Evolutionary conservation across 352 stramenopile genomes (phyloP).

Genomic region (Vaucheria bursata): DNA sequence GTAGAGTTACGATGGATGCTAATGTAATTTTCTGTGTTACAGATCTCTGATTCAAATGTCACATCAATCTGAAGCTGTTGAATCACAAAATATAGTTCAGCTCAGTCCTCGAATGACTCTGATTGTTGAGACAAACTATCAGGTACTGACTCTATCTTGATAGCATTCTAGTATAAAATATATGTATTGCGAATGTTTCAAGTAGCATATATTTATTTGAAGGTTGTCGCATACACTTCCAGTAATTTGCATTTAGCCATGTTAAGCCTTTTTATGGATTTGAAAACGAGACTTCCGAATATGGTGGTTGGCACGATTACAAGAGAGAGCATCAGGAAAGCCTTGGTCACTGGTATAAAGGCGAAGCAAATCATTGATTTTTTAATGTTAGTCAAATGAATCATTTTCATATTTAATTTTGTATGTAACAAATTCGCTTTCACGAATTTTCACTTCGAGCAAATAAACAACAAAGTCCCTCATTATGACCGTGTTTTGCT

Average conservation of each 20-base stretch:
- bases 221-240: slow-evolving; percentile 76
- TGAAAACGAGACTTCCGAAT: slow-evolving; percentile 72
- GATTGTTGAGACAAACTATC: slow-evolving; percentile 80
- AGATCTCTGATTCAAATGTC: neutral
- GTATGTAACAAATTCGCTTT: too few relatives aligned
- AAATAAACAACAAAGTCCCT: too few relatives aligned
- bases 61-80: neutral
- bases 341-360: slow-evolving; percentile 75
- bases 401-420: neutral
- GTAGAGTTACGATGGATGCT: too few relatives aligned
- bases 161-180: too few relatives aligned
- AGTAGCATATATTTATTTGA: too few relatives aligned
- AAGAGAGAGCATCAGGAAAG: slow-evolving; percentile 71
- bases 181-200: too few relatives aligned
- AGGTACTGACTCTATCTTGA: slow-evolving; percentile 11
- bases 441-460: too few relatives aligned
- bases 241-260: slow-evolving; percentile 80
- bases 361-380: slow-evolving; percentile 81
- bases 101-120: slow-evolving; percentile 47
- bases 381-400: slow-evolving; percentile 57
- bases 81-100: neutral
- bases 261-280: slow-evolving; percentile 78
- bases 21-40: neutral
- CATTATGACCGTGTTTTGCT: too few relatives aligned
- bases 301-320: slow-evolving; percentile 79